These are phyloP conservation scores for Linaria vulgaris DNA, from an alignment of 257 asterid genomes.

Conservation along the genomic window DNA sequence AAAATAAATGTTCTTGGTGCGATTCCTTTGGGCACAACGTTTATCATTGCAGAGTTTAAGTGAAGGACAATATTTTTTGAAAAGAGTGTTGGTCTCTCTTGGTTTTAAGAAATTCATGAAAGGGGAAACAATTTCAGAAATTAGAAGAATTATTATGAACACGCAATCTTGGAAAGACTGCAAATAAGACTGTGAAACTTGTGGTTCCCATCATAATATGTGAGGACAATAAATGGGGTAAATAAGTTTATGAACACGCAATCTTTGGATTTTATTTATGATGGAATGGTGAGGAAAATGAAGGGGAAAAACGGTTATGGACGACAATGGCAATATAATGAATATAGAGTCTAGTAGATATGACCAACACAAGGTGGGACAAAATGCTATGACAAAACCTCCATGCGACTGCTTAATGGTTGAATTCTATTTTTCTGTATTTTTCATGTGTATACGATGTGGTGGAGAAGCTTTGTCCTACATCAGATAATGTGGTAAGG, in stretches of 20 bases:
- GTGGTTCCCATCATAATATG: not conserved
- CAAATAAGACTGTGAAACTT: too few relatives aligned
- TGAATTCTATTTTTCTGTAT: too few relatives aligned
- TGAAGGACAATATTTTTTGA: slow-evolving; percentile 10
- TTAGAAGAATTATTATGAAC: too few relatives aligned
- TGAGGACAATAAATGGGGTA: not conserved
- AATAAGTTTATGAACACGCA: slow-evolving; percentile 16
- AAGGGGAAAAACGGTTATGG: not conserved
- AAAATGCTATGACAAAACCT: slow-evolving; percentile 1
- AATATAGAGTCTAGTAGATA: not conserved
- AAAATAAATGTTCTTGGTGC: not conserved
- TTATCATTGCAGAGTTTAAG: slow-evolving; percentile 21
- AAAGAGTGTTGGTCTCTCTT: not conserved
- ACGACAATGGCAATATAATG: not conserved
- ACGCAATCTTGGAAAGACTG: too few relatives aligned
- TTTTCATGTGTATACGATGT: too few relatives aligned
- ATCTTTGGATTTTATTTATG: slow-evolving; percentile 6
- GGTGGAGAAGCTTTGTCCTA: too few relatives aligned
- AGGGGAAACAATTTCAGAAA: too few relatives aligned
- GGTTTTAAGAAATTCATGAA: slow-evolving; percentile 9
- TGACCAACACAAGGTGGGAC: slow-evolving; percentile 11
- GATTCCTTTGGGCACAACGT: slow-evolving; percentile 20
- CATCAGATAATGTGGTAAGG: too few relatives aligned
- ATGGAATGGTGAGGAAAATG: slow-evolving; percentile 6
- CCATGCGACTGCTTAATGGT: slow-evolving; percentile 10